Base-by-base conservation (phyloP, 2,329 filamentous ascomycete species). In the Colletotrichum eremochloae region DNA sequence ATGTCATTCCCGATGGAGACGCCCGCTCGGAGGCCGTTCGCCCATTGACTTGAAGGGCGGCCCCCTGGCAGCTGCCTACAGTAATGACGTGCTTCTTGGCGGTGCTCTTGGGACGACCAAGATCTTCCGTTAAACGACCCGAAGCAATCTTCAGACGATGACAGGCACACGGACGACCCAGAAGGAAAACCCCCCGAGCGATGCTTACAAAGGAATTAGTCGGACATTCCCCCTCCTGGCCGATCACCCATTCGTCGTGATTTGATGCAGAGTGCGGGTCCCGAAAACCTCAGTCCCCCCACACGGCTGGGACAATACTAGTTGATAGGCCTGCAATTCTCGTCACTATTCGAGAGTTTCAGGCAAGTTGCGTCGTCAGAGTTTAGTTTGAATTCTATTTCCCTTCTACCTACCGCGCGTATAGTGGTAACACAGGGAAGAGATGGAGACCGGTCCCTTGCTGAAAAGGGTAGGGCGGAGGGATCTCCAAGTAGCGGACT, bases 231-330 rank as follows among this genome's bases (percentile, higher is more conserved):
- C 11, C 50, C 24, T 24, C 24, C 7, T n/a, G 24, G 24, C 24
- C 24, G 20, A 63, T 48, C n/a, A 24, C 36, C 20, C 24, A 24
- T 65, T 61, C 40, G 18, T 18, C 9, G 40, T 18, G 18, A 31
- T 40, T 15, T 20, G n/a, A 40, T 48, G n/a, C 15, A 38, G 31
- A 48, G 38, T 36, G n/a, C 55, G n/a, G 31, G 8, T 31, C 11
- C 48, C 20, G 12, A 29, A 61, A 61, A 61, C 20, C 46, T 70
- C 48, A 50, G 38, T 67, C 46, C 38, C 44, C 4, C 55, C 31
- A 67, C 46, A 60, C 6, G 55, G 63, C 55, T 70, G 48, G 55
- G 56, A 70, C n/a, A 42, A 56, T n/a, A 24, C 61, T 58, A 38
- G 48, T 67, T 36, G 38, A n/a, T 24, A 24, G 56, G 24, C 40